These are phyloP conservation scores for Globisporangium lucens DNA, from an alignment of 352 stramenopile species.

Conservation along the genomic window DNA sequence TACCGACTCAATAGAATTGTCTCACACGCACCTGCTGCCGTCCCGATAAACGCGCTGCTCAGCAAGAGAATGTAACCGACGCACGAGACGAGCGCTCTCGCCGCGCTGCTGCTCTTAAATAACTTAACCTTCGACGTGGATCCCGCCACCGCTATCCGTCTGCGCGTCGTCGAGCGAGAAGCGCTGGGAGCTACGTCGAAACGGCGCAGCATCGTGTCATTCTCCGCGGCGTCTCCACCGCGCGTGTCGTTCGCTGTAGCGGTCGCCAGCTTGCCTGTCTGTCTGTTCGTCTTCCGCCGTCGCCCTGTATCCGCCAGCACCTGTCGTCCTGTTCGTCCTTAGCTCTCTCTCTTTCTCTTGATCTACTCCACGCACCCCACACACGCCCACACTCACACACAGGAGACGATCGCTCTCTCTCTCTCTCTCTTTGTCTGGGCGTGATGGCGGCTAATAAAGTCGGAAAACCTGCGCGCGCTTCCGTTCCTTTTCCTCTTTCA, in stretches of 20 bases:
- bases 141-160: neutral
- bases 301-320: neutral
- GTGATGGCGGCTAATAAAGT: neutral
- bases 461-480: neutral
- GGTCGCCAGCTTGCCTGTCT: constrained; percentile 14
- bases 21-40: constrained; percentile 9
- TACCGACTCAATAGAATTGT: neutral
- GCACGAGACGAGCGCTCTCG: neutral
- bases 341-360: neutral
- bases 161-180: neutral
- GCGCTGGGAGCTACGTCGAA: neutral
- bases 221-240: constrained; percentile 15
- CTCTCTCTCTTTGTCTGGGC: neutral
- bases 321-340: neutral
- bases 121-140: neutral
- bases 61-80: neutral
- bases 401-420: neutral
- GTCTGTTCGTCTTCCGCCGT: neutral
- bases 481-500: constrained; percentile 4
- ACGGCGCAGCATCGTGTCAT: constrained; percentile 15
- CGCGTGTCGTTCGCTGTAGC: constrained; percentile 3
- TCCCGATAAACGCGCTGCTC: neutral
- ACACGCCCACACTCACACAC: neutral
- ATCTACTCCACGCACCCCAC: neutral
- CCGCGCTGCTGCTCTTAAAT: neutral